Percentiles rank a stretch among this genome's conserved stretches.
Conservation (phyloP, 2,329 filamentous ascomycete genomes). For the Microdochium nivale region DNA sequence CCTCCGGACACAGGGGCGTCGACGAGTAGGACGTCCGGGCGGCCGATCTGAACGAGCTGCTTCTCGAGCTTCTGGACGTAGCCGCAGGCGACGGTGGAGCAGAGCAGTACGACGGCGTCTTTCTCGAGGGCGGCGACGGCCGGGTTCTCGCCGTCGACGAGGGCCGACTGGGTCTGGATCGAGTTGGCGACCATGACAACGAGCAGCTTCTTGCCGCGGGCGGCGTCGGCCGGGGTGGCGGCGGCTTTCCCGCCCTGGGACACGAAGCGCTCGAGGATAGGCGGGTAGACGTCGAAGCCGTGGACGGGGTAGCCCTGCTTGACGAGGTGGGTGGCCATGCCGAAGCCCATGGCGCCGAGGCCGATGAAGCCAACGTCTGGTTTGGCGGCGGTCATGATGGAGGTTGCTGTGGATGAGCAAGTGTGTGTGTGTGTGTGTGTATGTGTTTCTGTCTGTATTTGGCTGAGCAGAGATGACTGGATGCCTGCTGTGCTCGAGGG, state of each 20-base stretch:
- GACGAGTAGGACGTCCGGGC: slow-evolving; percentile 57
- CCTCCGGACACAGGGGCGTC: slow-evolving; percentile 69
- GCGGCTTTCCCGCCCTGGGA: slow-evolving; percentile 52
- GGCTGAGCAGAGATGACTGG: too few species aligned
- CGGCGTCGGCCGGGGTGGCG: slow-evolving; percentile 52
- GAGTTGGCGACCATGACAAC: slow-evolving; percentile 72
- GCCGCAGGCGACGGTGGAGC: slow-evolving; percentile 61
- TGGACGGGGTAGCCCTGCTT: slow-evolving; percentile 58
- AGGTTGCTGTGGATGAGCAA: background rate
- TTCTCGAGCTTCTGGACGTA: slow-evolving; percentile 54
- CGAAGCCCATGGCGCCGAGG: slow-evolving; percentile 75
- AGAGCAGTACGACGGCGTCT: slow-evolving; percentile 54
- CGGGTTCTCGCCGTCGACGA: slow-evolving; percentile 50
- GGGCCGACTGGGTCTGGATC: slow-evolving; percentile 55
- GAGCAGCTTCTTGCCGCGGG: slow-evolving; percentile 49
- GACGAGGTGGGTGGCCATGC: slow-evolving; percentile 69
- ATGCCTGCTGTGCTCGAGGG: too few species aligned
- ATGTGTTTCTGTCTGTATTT: too few species aligned
- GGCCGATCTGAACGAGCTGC: slow-evolving; percentile 43
- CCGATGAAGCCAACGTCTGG: slow-evolving; percentile 56
- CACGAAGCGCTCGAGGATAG: slow-evolving; percentile 57
- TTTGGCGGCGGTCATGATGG: slow-evolving; percentile 21
- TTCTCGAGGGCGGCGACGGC: slow-evolving; percentile 40
- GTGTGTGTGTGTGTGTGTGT: background rate
- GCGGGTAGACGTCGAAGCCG: slow-evolving; percentile 63